Evolutionary conservation across 2,329 filamentous ascomycete species (phyloP).

Genomic region (Trichocomaceae sp.): DNA sequence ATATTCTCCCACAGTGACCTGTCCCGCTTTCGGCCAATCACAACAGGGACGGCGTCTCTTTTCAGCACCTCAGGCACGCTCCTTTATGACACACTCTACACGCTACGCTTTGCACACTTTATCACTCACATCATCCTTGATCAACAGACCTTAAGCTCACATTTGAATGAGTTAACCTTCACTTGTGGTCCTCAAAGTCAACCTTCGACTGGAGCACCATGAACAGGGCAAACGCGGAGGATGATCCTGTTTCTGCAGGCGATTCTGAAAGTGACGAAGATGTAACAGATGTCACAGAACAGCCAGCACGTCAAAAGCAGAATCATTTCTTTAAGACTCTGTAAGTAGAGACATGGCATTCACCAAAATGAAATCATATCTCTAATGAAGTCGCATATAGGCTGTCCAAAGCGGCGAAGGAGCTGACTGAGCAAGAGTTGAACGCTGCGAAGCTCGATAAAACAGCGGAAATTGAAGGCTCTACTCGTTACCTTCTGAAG

Average conservation of each 20-base stretch:
- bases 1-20: no score
- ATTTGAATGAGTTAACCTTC: not conserved
- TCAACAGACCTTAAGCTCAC: not conserved
- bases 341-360: slow-evolving; percentile 22
- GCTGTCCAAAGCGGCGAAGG: slow-evolving; percentile 37
- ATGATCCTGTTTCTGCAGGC: slow-evolving; percentile 14
- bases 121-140: not conserved
- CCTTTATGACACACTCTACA: not conserved
- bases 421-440: slow-evolving; percentile 35
- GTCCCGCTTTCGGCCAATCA: not conserved
- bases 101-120: no score
- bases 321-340: slow-evolving; percentile 47
- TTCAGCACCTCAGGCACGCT: not conserved
- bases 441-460: slow-evolving; percentile 25
- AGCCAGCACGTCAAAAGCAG: slow-evolving; percentile 39
- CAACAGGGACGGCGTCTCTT: not conserved
- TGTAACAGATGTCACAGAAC: slow-evolving; percentile 12
- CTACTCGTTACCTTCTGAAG: slow-evolving; percentile 48
- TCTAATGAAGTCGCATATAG: slow-evolving; percentile 18
- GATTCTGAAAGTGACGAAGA: slow-evolving; percentile 28
- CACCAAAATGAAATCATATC: not conserved
- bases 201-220: not conserved
- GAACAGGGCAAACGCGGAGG: not conserved
- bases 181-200: not conserved
- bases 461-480: slow-evolving; percentile 42